phyloP scores from a whole-genome alignment of 108 stramenopile species.

The Nannochloropsis granulata region DNA sequence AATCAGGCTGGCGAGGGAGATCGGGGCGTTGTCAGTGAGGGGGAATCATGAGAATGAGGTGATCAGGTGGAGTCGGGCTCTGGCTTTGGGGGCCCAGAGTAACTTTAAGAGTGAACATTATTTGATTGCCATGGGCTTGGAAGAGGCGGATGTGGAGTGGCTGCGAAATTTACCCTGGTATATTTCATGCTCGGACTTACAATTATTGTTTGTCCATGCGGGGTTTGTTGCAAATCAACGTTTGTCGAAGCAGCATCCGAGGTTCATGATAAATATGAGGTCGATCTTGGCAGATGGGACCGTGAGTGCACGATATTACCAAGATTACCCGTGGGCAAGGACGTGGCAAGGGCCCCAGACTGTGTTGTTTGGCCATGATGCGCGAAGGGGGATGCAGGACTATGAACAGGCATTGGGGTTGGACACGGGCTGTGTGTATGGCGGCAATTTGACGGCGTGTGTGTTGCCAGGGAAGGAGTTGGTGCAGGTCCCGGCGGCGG shows the following conservation, averaged over 20 bases:
- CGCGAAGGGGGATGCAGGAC: conserved; percentile 72
- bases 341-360: conserved; percentile 80
- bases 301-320: conserved; percentile 75
- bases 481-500: conserved; percentile 10
- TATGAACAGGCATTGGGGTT: conserved; percentile 76
- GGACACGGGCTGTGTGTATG: conserved; percentile 89
- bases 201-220: conserved; percentile 77
- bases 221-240: conserved; percentile 67
- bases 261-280: conserved; percentile 61
- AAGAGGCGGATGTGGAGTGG: conserved; percentile 62
- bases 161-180: conserved; percentile 75
- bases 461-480: conserved; percentile 68
- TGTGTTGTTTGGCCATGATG: conserved; percentile 85
- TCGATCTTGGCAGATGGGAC: conserved; percentile 60
- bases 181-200: conserved; percentile 62
- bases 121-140: conserved; percentile 60
- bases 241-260: conserved; percentile 52
- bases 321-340: conserved; percentile 58
- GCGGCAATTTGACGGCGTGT: conserved; percentile 73
- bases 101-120: conserved; percentile 52
- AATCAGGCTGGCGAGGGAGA: conserved; percentile 69
- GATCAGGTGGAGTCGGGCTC: conserved; percentile 58
- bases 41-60: conserved; percentile 94
- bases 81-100: not conserved
- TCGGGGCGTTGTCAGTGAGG: conserved; percentile 75